phyloP scores from a whole-genome alignment of 2,329 filamentous ascomycete genomes.

The Hypoxylon sp. region DNA sequence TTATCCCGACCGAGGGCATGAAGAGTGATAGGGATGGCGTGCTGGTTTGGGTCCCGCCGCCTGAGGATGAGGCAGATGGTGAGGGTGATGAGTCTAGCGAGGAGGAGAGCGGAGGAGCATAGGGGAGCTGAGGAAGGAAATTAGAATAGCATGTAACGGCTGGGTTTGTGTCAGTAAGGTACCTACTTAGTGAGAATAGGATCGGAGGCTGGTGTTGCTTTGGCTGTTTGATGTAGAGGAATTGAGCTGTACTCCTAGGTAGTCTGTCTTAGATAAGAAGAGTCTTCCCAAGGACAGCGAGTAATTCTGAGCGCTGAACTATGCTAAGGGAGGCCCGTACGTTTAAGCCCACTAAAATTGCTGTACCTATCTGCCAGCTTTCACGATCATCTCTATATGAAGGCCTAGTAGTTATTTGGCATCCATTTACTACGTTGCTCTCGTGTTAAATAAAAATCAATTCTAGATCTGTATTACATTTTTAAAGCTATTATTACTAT shows the following conservation, averaged over 20 bases:
- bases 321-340: background rate
- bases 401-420: background rate
- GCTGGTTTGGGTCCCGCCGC: slow-evolving; percentile 71
- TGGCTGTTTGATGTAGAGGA: slow-evolving; percentile 24
- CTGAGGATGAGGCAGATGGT: slow-evolving; percentile 55
- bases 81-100: slow-evolving; percentile 34
- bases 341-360: background rate
- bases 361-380: background rate
- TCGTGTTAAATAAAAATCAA: no score
- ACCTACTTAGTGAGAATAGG: background rate
- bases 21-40: slow-evolving; percentile 75
- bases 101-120: slow-evolving; percentile 1
- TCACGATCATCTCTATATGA: background rate
- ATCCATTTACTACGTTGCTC: background rate
- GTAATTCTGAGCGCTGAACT: background rate
- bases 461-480: no score
- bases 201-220: slow-evolving; percentile 7
- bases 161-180: slow-evolving; percentile 3
- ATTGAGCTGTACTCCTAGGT: slow-evolving; percentile 20
- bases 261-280: slow-evolving; percentile 2
- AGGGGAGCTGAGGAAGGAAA: background rate
- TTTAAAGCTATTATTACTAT: no score
- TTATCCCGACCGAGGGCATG: slow-evolving; percentile 83
- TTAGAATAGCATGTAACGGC: slow-evolving; percentile 9
- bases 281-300: background rate